Base-by-base conservation (phyloP, 2,329 filamentous ascomycete genomes). In the Ciborinia camelliae region DNA sequence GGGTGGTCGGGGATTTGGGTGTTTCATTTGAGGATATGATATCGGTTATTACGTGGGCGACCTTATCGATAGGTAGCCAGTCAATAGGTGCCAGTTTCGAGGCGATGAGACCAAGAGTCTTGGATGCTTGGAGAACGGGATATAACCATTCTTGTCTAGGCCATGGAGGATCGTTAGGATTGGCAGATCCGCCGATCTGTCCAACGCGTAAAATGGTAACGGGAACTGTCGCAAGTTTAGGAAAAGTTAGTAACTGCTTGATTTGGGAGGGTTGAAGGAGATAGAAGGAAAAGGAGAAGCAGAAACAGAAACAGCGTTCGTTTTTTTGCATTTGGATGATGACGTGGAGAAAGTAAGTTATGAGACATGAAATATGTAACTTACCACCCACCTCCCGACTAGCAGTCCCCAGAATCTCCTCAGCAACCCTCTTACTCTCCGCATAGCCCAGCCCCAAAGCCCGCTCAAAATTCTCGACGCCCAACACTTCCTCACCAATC, bases 111-210 rank as follows among this genome's bases (percentile, higher is more conserved):
- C 39, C 4, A 9, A 57, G 53, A 18, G 37, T 26, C 39, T 57
- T 43, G 2, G 53, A 57, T 5, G 71, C 43, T 0, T 77, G 76
- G 4, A 81, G 69, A 4, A 72, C 65, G 4, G 74, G 69, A 1
- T 80, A 80, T 1, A 82, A 50, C 81, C 83, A 86, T 67, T 88
- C 85, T 15, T 82, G 78, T 30, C 73, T 76, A 65, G 83, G 85
- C 85, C 85, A 88, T 28, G 70, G 67, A 0, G 84, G 84, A 18
- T 52, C 43, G 20, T 71, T 62, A 10, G 62, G 71, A 18, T 75
- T 72, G 10, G 68, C 28, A 0, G 81, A 78, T 0, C 80, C 81
- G 0, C 73, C 79, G 51, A 83, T 77, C 70, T 83, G 82, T 0
- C 80, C 81, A 0, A 82, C 77, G 1, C 82, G 79, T 39, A 81